Base-by-base conservation (phyloP, 805 yeast species). In the Wickerhamomyces bisporus region DNA sequence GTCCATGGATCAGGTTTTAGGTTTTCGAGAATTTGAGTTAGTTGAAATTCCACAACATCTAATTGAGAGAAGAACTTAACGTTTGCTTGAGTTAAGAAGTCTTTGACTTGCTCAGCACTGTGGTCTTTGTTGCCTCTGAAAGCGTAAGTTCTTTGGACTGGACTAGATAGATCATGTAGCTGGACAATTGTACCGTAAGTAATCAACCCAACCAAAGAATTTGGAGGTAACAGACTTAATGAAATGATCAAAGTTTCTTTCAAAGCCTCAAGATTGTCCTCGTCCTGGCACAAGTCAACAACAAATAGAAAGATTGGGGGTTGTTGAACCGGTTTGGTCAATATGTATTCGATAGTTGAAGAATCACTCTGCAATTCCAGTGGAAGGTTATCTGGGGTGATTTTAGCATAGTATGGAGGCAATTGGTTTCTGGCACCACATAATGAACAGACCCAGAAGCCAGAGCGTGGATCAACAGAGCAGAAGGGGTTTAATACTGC, bases 71-170 rank as follows among this genome's bases (percentile, higher is more conserved):
- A 77, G 64, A 84, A 86, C 41, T 86, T 68, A 41, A 79, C 70
- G 42, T 75, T 55, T 9, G 64, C 39, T 11, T 45, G 41, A n/a
- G 35, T 43, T 45, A 83, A 76, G 66, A 82, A 77, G 37, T 78
- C 85, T 41, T 74, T 73, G 34, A 77, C 55, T 50, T 72, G 73
- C 36, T 71, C 70, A 28, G 68, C 53, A 23, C 73, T 61, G 53
- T 88, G 85, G 48, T 88, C 96, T 59, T 86, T 82, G 57, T 81
- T 85, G 42, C 97, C 97, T 53, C 95, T 78, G 64, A 89, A 91
- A 18, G 87, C 85, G 56, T 76, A 84, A 42, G 85, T 78, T 61
- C 83, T 84, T 51, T 75, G 76, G 58, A 87, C 76, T 17, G 75
- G 72, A 34, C 77, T 74, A 53, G 75, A 77, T 42, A 88, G 67